Evolutionary conservation across 1,284 basidiomycete species (phyloP).

Genomic region (Laetiporus sulphureus): DNA sequence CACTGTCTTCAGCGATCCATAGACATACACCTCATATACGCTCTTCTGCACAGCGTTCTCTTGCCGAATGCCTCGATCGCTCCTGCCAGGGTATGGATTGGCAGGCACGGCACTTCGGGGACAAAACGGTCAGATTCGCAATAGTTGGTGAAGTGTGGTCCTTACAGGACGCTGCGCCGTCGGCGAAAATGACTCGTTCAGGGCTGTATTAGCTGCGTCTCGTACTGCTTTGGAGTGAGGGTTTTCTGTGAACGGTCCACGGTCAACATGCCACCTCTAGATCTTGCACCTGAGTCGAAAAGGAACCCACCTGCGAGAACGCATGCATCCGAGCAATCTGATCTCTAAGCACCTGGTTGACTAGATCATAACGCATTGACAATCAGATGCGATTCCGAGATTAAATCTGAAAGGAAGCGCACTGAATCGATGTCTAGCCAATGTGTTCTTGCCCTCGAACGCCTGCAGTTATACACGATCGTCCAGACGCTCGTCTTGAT

Average conservation of each 20-base stretch:
- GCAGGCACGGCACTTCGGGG: too few species aligned
- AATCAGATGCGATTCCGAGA: not conserved
- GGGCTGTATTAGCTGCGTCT: conserved; percentile 41
- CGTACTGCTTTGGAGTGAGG: conserved; percentile 66
- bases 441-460: conserved; percentile 71
- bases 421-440: conserved; percentile 66
- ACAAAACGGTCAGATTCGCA: too few species aligned
- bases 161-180: too few species aligned
- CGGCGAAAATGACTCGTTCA: too few species aligned
- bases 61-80: too few species aligned
- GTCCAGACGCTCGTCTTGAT: not conserved
- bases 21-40: too few species aligned
- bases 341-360: conserved; percentile 67
- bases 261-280: not conserved
- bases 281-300: not conserved
- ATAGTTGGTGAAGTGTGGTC: too few species aligned
- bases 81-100: too few species aligned
- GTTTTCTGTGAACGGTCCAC: conserved; percentile 49
- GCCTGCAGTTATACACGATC: conserved; percentile 33
- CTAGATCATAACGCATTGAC: conserved; percentile 28
- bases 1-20: too few species aligned
- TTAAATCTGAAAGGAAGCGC: conserved; percentile 11
- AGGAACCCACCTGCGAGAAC: conserved; percentile 64
- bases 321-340: conserved; percentile 77
- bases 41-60: too few species aligned